Evolutionary conservation across 2,329 filamentous ascomycete genomes (phyloP), one percentile per base, ranked within the genome.

Genomic region (Emergomyces africanus): DNA sequence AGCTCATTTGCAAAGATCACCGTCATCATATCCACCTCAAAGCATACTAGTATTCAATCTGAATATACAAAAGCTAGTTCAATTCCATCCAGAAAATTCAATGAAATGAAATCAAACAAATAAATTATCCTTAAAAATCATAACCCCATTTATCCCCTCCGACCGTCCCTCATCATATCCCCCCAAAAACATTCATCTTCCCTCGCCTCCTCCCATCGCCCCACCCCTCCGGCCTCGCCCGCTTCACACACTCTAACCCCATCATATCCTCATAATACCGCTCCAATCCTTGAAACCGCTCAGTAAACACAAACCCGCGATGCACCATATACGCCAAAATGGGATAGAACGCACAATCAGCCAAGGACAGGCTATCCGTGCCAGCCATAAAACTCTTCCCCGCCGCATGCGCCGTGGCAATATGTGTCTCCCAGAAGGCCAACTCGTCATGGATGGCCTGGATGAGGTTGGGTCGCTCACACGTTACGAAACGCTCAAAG

Each of bases 261-360:
- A 12, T 28, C 30, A 51, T 25, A 5, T 50, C 30, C 8, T 12
- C n/a, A 51, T 33, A 50, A 51, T 51, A 58, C 56, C 33, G 35
- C 56, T 58, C 56, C 44, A 58, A 12, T 28, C 14, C 56, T 33
- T 25, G 2, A 10, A 20, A 39, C 25, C 46, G 50, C 44, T 37
- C 56, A 15, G 23, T 46, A 51, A 58, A 35, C 44, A 12, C 37
- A 28, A 51, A 58, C n/a, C 56, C 56, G 15, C 56, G 56, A 28
- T 58, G 56, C 25, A 28, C 28, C 56, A 58, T 58, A 39, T 58
- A 58, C 42, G 56, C 44, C 15, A 58, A 15, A 2, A 58, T n/a
- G 3, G 56, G 56, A 41, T 50, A 58, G 18, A 58, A 30, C 42
- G 56, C 56, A 53, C 56, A 58, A 30, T 58, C 46, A 30, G 56